These are phyloP conservation scores for Phytopythium ostracodes DNA, from an alignment of 352 stramenopile genomes.

Conservation along the genomic window DNA sequence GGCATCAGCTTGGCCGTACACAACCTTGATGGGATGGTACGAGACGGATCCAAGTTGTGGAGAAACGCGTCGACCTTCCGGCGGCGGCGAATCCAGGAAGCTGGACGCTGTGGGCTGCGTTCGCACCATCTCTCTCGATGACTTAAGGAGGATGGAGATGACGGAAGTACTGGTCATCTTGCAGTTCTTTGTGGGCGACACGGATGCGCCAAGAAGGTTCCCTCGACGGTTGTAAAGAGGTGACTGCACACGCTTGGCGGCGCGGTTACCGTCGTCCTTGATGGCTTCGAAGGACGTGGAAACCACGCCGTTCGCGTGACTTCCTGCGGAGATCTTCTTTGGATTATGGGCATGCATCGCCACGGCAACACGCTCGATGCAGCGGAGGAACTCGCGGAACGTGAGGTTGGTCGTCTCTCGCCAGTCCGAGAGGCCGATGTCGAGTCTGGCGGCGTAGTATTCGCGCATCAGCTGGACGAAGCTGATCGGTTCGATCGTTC, in stretches of 20 bases:
- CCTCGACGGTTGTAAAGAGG: slow-evolving; percentile 46
- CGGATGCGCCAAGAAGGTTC: slow-evolving; percentile 33
- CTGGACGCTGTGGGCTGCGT: neutral
- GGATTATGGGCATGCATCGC: slow-evolving; percentile 49
- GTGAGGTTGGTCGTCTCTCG: slow-evolving; percentile 52
- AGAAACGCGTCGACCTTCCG: neutral
- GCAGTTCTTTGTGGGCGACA: slow-evolving; percentile 42
- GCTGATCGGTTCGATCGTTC: slow-evolving; percentile 48
- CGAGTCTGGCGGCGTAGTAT: slow-evolving; percentile 69
- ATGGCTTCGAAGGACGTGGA: slow-evolving; percentile 48
- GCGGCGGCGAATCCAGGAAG: neutral
- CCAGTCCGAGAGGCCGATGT: slow-evolving; percentile 62
- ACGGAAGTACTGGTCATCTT: slow-evolving; percentile 65
- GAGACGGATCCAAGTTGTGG: neutral
- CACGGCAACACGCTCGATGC: slow-evolving; percentile 59
- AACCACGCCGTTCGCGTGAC: slow-evolving; percentile 27
- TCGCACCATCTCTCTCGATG: slow-evolving; percentile 33
- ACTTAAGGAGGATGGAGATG: slow-evolving; percentile 51
- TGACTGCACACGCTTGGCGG: slow-evolving; percentile 10
- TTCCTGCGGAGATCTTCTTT: slow-evolving; percentile 6
- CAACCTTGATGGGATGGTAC: neutral
- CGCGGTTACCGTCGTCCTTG: slow-evolving; percentile 38
- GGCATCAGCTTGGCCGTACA: neutral
- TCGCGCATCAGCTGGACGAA: slow-evolving; percentile 61
- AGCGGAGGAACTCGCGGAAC: slow-evolving; percentile 73